A percentile compares a stretch with the other conserved stretches of the same genome.
Evolutionary conservation across 176 grass and related monocot species (phyloP).

Genomic region (Poa annua): DNA sequence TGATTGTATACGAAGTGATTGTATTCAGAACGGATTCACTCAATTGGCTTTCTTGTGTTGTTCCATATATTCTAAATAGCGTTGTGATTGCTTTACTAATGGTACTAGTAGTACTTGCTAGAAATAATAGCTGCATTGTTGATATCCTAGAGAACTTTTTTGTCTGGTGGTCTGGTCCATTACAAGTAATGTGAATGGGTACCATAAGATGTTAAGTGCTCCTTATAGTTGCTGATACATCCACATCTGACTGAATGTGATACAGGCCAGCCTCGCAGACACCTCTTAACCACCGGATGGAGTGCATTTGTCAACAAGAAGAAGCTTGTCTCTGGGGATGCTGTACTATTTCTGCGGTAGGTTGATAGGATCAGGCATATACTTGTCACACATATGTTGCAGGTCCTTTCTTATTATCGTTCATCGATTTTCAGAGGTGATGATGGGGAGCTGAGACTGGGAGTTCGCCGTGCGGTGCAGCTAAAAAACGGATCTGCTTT

Average conservation of each 20-base stretch:
- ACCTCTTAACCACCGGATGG: conserved; percentile 98
- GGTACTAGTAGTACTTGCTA: neutral
- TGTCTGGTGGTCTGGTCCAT: neutral
- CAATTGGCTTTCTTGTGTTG: conserved; percentile 23
- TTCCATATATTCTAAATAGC: neutral
- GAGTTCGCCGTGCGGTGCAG: conserved; percentile 75
- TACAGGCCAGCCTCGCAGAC: conserved; percentile 93
- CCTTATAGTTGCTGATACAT: conserved; percentile 42
- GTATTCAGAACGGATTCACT: neutral
- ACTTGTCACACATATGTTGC: conserved; percentile 2
- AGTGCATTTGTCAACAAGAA: conserved; percentile 99
- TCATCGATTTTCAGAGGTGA: conserved; percentile 64
- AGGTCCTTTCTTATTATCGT: neutral
- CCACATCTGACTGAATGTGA: conserved; percentile 53
- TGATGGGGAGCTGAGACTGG: conserved; percentile 84
- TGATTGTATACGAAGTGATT: neutral
- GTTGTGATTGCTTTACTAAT: neutral
- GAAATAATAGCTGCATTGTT: neutral
- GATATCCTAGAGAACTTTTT: neutral
- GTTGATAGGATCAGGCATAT: neutral
- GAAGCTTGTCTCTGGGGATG: conserved; percentile 91
- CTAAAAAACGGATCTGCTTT: conserved; percentile 59
- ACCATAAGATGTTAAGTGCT: conserved; percentile 36
- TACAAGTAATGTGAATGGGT: conserved; percentile 33
- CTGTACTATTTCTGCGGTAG: conserved; percentile 90